Evolutionary conservation across 176 grass and related monocot genomes (phyloP), one percentile per base, ranked within the genome.

Genomic region (Aegilops umbellulata): DNA sequence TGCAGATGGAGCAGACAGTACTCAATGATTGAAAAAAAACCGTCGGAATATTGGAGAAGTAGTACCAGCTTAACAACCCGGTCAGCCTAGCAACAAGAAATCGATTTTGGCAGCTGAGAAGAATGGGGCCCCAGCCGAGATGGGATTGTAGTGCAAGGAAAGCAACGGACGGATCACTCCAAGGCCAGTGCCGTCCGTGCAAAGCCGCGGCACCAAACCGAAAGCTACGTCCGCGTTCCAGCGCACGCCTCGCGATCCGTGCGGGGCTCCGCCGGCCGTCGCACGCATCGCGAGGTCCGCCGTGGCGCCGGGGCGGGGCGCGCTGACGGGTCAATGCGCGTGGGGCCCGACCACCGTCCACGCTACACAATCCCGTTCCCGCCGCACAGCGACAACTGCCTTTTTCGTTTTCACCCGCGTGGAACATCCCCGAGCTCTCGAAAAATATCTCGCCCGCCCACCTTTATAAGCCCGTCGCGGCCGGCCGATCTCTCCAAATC

Each of bases 341-440:
- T 93, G 93, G 93, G 90, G 10, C 90, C 90, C 86, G 8, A 2
- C 1, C 70, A 86, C 88, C 88, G 80, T 88, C 88, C 87, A 82
- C 76, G 82, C n/a, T n/a, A n/a, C n/a, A n/a, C n/a, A n/a, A 67
- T 41, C 88, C 66, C 66, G 41, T 90, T 85, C 60, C 6, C 38
- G 89, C 85, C 93, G 60, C 86, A 75, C 87, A 61, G 36, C 55
- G 79, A 57, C 62, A 39, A 55, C 38, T 17, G 23, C 39, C 53
- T 47, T 49, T 86, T 81, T 83, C 17, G n/a, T 74, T 68, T 76
- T 65, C 23, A 19, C 17, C 69, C 8, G 7, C 66, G 89, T 90
- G 89, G 89, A 87, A 82, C 77, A 22, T 20, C 42, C 75, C 74
- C 65, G 66, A 68, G 74, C 46, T 67, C 44, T 16, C 25, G 53